phyloP scores from a whole-genome alignment of 208 protist genomes.

The Wallacemonas sp. region DNA sequence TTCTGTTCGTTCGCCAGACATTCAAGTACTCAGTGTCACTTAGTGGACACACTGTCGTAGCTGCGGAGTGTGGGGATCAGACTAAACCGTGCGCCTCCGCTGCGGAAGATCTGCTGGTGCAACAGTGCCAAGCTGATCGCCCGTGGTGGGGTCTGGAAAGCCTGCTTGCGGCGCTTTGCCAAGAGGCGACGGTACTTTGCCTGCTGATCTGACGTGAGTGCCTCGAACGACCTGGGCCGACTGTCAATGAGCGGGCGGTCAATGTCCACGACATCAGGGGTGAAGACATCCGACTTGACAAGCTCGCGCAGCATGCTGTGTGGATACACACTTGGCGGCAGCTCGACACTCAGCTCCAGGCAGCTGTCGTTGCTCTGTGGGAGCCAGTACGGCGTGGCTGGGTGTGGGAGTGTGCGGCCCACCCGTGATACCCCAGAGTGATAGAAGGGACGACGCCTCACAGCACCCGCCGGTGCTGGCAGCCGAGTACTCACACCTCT shows the following conservation, averaged over 20 bases:
- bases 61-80: slow-evolving; percentile 80
- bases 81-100: slow-evolving; percentile 65
- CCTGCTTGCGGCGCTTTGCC: slow-evolving; percentile 57
- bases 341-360: slow-evolving; percentile 55
- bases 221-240: slow-evolving; percentile 35
- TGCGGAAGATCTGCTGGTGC: slow-evolving; percentile 88
- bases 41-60: slow-evolving; percentile 75
- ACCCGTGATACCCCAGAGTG: not conserved
- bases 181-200: slow-evolving; percentile 48
- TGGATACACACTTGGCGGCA: slow-evolving; percentile 69
- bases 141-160: slow-evolving; percentile 43
- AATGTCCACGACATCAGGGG: slow-evolving; percentile 71
- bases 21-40: slow-evolving; percentile 45
- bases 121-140: slow-evolving; percentile 74
- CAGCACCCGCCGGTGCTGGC: not conserved
- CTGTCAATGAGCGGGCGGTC: slow-evolving; percentile 41
- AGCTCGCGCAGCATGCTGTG: slow-evolving; percentile 82
- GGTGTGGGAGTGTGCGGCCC: slow-evolving; percentile 19
- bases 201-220: slow-evolving; percentile 52
- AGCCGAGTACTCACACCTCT: no score
- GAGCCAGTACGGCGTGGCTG: slow-evolving; percentile 73
- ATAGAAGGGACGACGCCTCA: not conserved
- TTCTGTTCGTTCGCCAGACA: not conserved
- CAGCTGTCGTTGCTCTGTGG: slow-evolving; percentile 49
- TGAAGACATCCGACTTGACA: slow-evolving; percentile 83